Evolutionary conservation across 176 grass and related monocot species (phyloP).

Genomic region (Eleusine indica): DNA sequence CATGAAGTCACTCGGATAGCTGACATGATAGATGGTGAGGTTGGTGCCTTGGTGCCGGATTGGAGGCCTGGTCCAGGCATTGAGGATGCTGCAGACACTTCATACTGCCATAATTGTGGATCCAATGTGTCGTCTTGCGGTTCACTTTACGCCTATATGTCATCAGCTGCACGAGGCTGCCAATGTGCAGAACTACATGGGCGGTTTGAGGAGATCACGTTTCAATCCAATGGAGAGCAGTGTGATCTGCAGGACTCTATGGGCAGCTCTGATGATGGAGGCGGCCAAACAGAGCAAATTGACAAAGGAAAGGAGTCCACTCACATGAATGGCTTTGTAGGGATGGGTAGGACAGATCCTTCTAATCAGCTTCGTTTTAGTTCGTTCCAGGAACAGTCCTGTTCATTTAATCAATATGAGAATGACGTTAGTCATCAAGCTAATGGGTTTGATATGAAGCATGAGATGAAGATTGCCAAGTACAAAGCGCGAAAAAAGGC

Average conservation of each 20-base stretch:
- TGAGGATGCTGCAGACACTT: conserved; percentile 57
- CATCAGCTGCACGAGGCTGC: conserved; percentile 43
- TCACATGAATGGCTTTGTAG: conserved; percentile 45
- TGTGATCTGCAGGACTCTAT: conserved; percentile 32
- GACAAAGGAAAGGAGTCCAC: conserved; percentile 41
- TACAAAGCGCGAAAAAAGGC: conserved; percentile 49
- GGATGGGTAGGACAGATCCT: conserved; percentile 38
- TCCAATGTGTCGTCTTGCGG: conserved; percentile 74
- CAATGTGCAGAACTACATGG: conserved; percentile 58
- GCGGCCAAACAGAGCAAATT: conserved; percentile 35
- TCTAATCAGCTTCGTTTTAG: conserved; percentile 45
- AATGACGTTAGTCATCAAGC: conserved; percentile 17
- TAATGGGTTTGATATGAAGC: conserved; percentile 45
- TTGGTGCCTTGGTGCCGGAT: conserved; percentile 72
- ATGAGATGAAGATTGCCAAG: conserved; percentile 57
- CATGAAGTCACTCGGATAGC: conserved; percentile 92
- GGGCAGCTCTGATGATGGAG: conserved; percentile 48
- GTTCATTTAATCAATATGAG: conserved; percentile 39
- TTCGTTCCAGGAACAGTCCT: conserved; percentile 53
- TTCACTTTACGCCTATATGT: conserved; percentile 74
- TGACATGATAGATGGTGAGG: conserved; percentile 92
- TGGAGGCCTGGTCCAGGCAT: conserved; percentile 86
- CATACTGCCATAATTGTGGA: conserved; percentile 62
- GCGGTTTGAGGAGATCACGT: conserved; percentile 82
- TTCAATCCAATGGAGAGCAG: conserved; percentile 52